A percentile compares a stretch with the other conserved stretches of the same genome.
Conservation (phyloP, 495 filamentous ascomycete species). For the Penicillium flavigenum region DNA sequence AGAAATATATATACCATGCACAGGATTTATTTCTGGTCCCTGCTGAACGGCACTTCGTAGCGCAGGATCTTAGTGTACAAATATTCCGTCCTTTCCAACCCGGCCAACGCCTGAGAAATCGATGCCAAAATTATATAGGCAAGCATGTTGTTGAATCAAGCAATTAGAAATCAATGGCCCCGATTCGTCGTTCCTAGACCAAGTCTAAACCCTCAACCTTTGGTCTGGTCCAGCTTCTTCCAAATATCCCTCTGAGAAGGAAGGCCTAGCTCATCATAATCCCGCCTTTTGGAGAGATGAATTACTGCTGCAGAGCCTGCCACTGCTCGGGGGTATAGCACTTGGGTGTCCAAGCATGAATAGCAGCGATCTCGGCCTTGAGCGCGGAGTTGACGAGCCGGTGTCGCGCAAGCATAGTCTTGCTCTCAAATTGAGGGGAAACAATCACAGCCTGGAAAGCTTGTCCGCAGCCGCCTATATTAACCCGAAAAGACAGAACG, state of each 20-base stretch:
- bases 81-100: slow-evolving; percentile 12
- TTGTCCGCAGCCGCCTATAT: slow-evolving; percentile 86
- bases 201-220: neutral
- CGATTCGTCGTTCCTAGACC: neutral
- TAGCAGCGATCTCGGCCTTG: slow-evolving; percentile 89
- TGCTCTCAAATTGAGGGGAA: slow-evolving; percentile 80
- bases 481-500: neutral
- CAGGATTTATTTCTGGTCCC: slow-evolving; percentile 6
- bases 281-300: neutral
- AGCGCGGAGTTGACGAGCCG: slow-evolving; percentile 83
- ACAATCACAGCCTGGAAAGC: slow-evolving; percentile 92
- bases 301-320: slow-evolving; percentile 62
- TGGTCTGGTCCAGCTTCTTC: neutral
- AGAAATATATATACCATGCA: neutral
- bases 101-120: slow-evolving; percentile 15
- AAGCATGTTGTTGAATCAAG: neutral
- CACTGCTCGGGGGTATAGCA: slow-evolving; percentile 96
- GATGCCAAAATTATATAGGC: slow-evolving; percentile 2
- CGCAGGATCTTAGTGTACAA: slow-evolving; percentile 14
- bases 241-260: neutral
- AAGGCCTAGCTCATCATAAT: neutral
- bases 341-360: slow-evolving; percentile 98
- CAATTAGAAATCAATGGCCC: neutral
- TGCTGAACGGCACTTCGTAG: slow-evolving; percentile 3
- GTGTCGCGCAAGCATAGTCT: slow-evolving; percentile 83